Evolutionary conservation across 805 yeast species (phyloP).

Genomic region (Ogataea pignaliae): DNA sequence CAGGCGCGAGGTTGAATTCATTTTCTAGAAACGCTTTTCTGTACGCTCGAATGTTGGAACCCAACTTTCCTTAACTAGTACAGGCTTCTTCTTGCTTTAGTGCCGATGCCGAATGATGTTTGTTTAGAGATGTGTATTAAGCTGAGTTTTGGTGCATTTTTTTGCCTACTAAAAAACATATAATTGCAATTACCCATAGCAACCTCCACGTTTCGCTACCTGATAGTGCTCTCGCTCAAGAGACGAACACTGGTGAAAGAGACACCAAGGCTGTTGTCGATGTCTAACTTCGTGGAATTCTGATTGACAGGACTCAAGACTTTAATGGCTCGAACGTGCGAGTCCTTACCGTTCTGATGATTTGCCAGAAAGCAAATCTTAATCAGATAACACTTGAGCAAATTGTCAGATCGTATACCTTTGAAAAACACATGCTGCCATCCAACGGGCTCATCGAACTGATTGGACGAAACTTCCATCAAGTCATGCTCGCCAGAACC

Average conservation of each 20-base stretch:
- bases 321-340: slow-evolving; percentile 77
- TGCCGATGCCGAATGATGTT: too few relatives aligned
- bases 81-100: too few relatives aligned
- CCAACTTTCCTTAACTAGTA: too few relatives aligned
- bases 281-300: slow-evolving; percentile 19
- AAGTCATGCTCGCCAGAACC: slow-evolving; percentile 81
- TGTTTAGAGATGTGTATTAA: too few relatives aligned
- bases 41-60: too few relatives aligned
- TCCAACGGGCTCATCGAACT: slow-evolving; percentile 64
- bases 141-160: too few relatives aligned
- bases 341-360: slow-evolving; percentile 94
- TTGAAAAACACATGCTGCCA: slow-evolving; percentile 69
- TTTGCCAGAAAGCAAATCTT: slow-evolving; percentile 64
- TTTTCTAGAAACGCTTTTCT: too few relatives aligned
- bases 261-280: slow-evolving; percentile 21
- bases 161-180: too few relatives aligned
- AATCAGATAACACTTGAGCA: slow-evolving; percentile 62
- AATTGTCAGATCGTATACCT: slow-evolving; percentile 48
- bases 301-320: slow-evolving; percentile 42
- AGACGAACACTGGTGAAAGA: slow-evolving; percentile 31
- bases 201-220: too few relatives aligned
- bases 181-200: too few relatives aligned
- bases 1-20: too few relatives aligned
- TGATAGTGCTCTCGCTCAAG: slow-evolving; percentile 29
- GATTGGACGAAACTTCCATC: slow-evolving; percentile 56